Conservation (phyloP, 192 early-diverging fungal genomes). For the Coemansia sp. region DNA sequence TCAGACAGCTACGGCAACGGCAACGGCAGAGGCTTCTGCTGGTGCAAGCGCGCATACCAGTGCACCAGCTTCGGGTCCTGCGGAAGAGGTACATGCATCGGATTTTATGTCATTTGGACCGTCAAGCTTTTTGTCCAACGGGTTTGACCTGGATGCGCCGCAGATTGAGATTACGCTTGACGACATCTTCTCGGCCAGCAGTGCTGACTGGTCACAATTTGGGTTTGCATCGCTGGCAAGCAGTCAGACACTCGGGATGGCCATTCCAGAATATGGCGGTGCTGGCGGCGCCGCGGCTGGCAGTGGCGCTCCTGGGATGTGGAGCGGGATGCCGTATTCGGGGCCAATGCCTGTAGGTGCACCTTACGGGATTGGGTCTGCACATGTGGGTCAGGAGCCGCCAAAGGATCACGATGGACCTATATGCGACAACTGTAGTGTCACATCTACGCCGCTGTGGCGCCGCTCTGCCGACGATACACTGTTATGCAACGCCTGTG, state of each 20-base stretch:
- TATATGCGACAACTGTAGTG: conserved; percentile 70
- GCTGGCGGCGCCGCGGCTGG: conserved; percentile 9
- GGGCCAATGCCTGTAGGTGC: conserved; percentile 30
- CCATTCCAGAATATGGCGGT: conserved; percentile 37
- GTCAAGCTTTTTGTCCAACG: conserved; percentile 50
- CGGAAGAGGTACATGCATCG: conserved; percentile 42
- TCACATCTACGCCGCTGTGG: conserved; percentile 91
- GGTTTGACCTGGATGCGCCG: conserved; percentile 51
- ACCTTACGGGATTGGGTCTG: conserved; percentile 26
- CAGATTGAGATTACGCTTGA: conserved; percentile 56
- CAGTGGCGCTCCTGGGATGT: conserved; percentile 19
- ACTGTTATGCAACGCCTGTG: conserved; percentile 95
- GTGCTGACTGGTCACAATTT: conserved; percentile 48
- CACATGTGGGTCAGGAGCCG: conserved; percentile 16
- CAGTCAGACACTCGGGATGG: conserved; percentile 34
- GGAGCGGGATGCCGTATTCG: conserved; percentile 38
- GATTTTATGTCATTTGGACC: conserved; percentile 55
- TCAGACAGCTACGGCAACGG: not conserved
- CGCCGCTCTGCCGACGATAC: conserved; percentile 81
- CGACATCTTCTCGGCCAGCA: conserved; percentile 52
- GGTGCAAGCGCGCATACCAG: not conserved
- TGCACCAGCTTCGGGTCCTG: not conserved
- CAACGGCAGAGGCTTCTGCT: not conserved
- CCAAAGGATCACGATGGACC: conserved; percentile 44
- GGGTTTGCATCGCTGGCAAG: conserved; percentile 32